Evolutionary conservation across 805 yeast species (phyloP).

Genomic region (Candida sithepensis): DNA sequence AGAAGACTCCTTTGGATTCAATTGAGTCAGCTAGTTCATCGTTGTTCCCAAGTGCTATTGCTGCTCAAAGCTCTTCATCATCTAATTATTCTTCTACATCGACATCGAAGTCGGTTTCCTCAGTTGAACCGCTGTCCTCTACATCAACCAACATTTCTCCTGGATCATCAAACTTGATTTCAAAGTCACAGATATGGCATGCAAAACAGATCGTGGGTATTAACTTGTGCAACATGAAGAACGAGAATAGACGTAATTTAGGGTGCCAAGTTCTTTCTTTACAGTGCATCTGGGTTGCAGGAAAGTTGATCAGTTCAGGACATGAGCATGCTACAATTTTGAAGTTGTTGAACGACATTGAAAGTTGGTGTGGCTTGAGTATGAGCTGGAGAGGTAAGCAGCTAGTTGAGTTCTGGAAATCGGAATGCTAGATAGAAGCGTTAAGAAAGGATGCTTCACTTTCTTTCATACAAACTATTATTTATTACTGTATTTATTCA

Average conservation of each 20-base stretch:
- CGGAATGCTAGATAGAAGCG: constrained; percentile 20
- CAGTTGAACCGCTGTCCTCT: constrained; percentile 1
- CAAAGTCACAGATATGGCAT: constrained; percentile 35
- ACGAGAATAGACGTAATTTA: constrained; percentile 11
- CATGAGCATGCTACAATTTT: constrained; percentile 24
- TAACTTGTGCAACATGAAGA: constrained; percentile 17
- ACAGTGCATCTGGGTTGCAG: constrained; percentile 26
- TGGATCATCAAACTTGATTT: constrained; percentile 9
- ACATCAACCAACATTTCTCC: constrained; percentile 9
- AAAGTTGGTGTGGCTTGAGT: constrained; percentile 20
- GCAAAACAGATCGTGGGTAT: constrained; percentile 38
- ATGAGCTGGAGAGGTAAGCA: constrained; percentile 23
- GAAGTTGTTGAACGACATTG: constrained; percentile 20
- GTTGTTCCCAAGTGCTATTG: constrained; percentile 17
- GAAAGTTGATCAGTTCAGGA: constrained; percentile 22
- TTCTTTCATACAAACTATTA: not conserved
- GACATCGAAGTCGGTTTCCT: not conserved
- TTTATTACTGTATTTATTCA: not conserved
- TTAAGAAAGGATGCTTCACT: not conserved
- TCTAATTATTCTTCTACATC: not conserved
- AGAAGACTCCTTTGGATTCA: not conserved
- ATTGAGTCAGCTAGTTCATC: not conserved
- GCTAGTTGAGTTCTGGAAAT: constrained; percentile 25
- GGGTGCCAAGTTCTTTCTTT: constrained; percentile 19
- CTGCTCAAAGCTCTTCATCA: constrained; percentile 2